A percentile compares a stretch with the other conserved stretches of the same genome.
phyloP scores from a whole-genome alignment of 2,329 filamentous ascomycete genomes.

The Xylariales sp. region DNA sequence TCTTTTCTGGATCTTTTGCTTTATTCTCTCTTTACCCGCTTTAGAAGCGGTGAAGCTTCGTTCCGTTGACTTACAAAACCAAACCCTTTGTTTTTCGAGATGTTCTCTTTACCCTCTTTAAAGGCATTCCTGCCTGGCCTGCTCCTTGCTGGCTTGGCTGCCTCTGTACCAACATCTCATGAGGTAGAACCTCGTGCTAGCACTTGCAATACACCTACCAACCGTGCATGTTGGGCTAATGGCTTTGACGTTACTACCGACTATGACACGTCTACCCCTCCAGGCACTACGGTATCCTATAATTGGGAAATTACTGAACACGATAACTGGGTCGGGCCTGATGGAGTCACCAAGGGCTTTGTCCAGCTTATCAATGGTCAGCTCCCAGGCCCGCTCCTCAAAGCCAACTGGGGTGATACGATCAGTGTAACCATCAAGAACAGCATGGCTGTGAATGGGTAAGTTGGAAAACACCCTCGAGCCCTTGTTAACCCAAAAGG shows the following conservation, averaged over 20 bases:
- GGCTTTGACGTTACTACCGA: slow-evolving; percentile 21
- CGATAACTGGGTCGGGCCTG: slow-evolving; percentile 18
- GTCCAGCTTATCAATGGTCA: slow-evolving; percentile 61
- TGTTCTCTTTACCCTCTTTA: too few species aligned
- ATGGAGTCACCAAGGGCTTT: slow-evolving; percentile 19
- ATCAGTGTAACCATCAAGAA: slow-evolving; percentile 67
- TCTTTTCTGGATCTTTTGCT: too few species aligned
- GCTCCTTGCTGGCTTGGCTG: slow-evolving; percentile 4
- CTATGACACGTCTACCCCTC: slow-evolving; percentile 17
- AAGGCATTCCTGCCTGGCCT: slow-evolving; percentile 5
- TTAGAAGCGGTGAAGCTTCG: too few species aligned
- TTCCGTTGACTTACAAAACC: too few species aligned
- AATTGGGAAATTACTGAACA: slow-evolving; percentile 16
- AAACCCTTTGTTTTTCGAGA: too few species aligned
- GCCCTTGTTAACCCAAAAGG: too few species aligned
- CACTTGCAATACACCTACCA: slow-evolving; percentile 9
- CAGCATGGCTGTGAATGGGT: slow-evolving; percentile 45
- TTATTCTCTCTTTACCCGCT: too few species aligned
- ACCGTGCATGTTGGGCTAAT: slow-evolving; percentile 19
- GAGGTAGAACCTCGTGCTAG: background rate
- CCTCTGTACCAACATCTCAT: background rate
- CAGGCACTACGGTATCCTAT: slow-evolving; percentile 12
- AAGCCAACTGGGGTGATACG: slow-evolving; percentile 60
- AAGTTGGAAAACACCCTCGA: too few species aligned
- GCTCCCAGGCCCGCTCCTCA: slow-evolving; percentile 63